phyloP scores from a whole-genome alignment of 2,329 filamentous ascomycete genomes.

The Fusarium sp. region DNA sequence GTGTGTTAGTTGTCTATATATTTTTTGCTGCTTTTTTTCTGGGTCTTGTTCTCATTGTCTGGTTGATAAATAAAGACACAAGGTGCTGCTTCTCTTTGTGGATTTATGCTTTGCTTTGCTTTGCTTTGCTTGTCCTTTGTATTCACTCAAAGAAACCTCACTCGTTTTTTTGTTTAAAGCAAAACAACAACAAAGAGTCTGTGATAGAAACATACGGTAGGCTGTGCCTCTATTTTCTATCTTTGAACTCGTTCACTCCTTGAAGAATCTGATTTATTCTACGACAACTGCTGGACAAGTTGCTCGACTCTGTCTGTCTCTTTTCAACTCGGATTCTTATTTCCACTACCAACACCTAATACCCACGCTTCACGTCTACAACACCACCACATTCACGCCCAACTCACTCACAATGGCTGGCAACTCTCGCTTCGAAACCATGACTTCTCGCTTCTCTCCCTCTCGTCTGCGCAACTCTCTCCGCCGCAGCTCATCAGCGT shows the following conservation, averaged over 20 bases:
- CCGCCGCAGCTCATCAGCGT: constrained; percentile 65
- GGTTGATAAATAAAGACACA: constrained; percentile 29
- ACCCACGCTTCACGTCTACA: constrained; percentile 3
- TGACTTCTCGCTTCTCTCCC: constrained; percentile 67
- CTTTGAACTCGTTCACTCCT: constrained; percentile 28
- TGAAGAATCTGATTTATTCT: constrained; percentile 6
- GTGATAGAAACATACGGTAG: constrained; percentile 29
- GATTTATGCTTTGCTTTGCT: constrained; percentile 10
- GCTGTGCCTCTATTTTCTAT: constrained; percentile 45
- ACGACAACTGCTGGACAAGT: constrained; percentile 48
- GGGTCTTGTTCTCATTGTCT: constrained; percentile 13
- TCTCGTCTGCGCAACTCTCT: constrained; percentile 66
- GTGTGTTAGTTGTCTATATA: constrained; percentile 13
- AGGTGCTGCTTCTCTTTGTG: constrained; percentile 3
- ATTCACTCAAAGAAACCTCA: constrained; percentile 26
- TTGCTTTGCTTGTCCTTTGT: constrained; percentile 23
- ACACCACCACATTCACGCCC: constrained; percentile 1
- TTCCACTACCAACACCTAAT: constrained; percentile 5
- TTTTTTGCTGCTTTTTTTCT: constrained; percentile 6
- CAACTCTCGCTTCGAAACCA: constrained; percentile 63
- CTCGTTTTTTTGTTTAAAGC: constrained; percentile 33
- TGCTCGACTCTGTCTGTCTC: constrained; percentile 17
- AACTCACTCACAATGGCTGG: constrained; percentile 36
- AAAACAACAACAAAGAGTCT: constrained; percentile 23
- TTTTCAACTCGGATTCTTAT: neutral